Evolutionary conservation across 148 eudicot genomes (phyloP).

Genomic region (Rhododendron molle): DNA sequence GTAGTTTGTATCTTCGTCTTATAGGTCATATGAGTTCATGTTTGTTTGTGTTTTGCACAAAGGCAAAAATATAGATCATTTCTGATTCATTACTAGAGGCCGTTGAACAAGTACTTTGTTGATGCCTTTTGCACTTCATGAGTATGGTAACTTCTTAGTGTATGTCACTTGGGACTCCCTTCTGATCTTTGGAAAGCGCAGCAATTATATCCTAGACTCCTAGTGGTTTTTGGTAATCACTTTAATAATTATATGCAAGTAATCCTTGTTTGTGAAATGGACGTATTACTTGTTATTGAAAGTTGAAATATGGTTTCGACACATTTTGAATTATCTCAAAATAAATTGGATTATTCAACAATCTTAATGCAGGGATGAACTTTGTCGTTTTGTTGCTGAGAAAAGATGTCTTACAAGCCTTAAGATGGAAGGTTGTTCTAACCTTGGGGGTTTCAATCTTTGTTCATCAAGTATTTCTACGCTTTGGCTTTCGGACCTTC

Average conservation of each 20-base stretch:
- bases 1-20: neutral
- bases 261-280: neutral
- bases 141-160: neutral
- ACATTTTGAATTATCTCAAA: neutral
- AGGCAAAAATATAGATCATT: neutral
- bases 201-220: no score
- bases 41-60: neutral
- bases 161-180: neutral
- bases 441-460: slow-evolving; percentile 56
- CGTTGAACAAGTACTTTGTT: neutral
- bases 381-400: slow-evolving; percentile 83
- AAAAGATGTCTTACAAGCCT: slow-evolving; percentile 67
- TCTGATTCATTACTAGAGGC: neutral
- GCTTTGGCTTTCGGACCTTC: slow-evolving; percentile 90
- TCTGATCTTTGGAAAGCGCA: neutral
- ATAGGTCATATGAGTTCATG: neutral
- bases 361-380: slow-evolving; percentile 70
- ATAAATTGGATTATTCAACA: slow-evolving; percentile 13
- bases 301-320: neutral
- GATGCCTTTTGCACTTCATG: neutral
- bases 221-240: neutral
- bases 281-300: neutral
- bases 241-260: neutral
- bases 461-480: slow-evolving; percentile 69
- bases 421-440: slow-evolving; percentile 88